Evolutionary conservation across 2,329 filamentous ascomycete species (phyloP), one percentile per base, ranked within the genome.

Genomic region (Monilinia aucupariae): DNA sequence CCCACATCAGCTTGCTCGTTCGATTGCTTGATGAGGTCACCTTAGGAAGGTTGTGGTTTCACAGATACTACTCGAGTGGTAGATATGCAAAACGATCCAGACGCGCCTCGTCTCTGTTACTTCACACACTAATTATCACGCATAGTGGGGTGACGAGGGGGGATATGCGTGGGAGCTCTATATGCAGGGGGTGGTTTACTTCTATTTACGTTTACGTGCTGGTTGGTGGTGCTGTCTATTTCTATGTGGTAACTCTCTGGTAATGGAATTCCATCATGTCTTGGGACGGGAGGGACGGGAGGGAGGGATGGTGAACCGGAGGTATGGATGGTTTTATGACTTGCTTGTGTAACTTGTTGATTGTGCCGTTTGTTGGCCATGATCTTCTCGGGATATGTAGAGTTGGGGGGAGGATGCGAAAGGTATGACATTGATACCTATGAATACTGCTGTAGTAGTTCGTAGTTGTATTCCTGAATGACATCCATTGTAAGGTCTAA

Each of bases 171-270:
- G 13, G 47, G 41, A 25, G 30, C 8, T 47, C 17, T n/a, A 47
- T 22, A 47, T 10, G 27, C 43, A 25, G 4, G 41, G 25, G 54
- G n/a, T 25, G 22, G 27, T 7, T 34, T n/a, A 51, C 49, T 30
- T 50, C 27, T n/a, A 22, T 25, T 51, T 34, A 51, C 49, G 30
- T 32, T n/a, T 50, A n/a, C n/a, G n/a, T n/a, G n/a, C n/a, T n/a
- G 10, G 39, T 32, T 41, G 43, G 27, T 22, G 32, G 30, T 25
- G 17, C 30, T 25, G 27, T 4, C 20, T n/a, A 47, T 47, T 47
- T 56, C n/a, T 56, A 47, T 47, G 41, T 56, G 54, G 41, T 56
- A 56, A 56, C n/a, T 56, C 30, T 47, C n/a, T 56, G 54, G 20
- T 56, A 47, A 45, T 34, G 25, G 45, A 45, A 34, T 34, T 47